Evolutionary conservation across 176 grass and related monocot genomes (phyloP), one percentile per base, ranked within the genome.

Genomic region (Chrysopogon serrulatus): DNA sequence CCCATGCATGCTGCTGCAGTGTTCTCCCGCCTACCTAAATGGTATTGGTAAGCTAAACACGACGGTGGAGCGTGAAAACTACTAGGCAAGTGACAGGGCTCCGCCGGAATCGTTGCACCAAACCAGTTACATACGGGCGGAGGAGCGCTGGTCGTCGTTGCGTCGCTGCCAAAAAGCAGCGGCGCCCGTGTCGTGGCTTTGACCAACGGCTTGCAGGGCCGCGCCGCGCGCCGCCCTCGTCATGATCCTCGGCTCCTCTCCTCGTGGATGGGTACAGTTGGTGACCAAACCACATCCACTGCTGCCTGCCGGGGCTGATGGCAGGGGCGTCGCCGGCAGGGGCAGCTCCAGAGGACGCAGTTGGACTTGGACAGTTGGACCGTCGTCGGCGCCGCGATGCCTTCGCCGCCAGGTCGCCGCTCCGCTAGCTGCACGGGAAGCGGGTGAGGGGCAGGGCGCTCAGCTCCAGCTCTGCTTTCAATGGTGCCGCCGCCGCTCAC

Each of bases 51-150:
- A 79, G 49, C 48, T 26, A 26, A 76, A 41, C 49, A 59, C n/a
- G 34, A 41, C 8, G 70, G 3, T 2, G 13, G 5, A 3, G 18
- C 36, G 5, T 15, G 47, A 61, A 74, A 41, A 5, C 12, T 4
- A 35, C 6, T 33, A 1, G 4, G 31, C 10, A 6, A 26, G 31
- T 30, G 16, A 49, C 61, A n/a, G 17, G 21, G 5, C 36, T 60
- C 42, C 1, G 60, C 56, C 41, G 81, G 74, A 84, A 79, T 60
- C 68, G 87, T 81, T 90, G 79, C 84, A 90, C 88, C 83, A 90
- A 87, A 83, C 86, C 88, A 79, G 79, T 83, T 73, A 64, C 72
- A 32, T 36, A 40, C 28, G 67, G 51, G 4, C 61, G 26, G 14
- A 12, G 43, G 27, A 47, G 62, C 39, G 23, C 53, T 6, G 24